Conservation (phyloP, 202 grass and related monocot genomes). For the Eragrostis tef region DNA sequence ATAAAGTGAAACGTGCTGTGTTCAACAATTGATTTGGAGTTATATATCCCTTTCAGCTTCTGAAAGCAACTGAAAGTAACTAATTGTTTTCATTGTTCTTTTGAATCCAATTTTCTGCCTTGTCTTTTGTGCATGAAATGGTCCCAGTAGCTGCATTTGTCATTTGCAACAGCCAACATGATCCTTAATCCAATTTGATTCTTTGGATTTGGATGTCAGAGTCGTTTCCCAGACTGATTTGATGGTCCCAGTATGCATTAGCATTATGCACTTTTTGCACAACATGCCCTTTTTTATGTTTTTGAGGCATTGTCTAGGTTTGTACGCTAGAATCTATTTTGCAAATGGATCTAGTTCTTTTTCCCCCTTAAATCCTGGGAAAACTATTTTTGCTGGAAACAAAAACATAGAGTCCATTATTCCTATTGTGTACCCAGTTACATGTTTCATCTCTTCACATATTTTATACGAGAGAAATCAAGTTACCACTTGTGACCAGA, state of each 20-base stretch:
- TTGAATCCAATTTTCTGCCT: constrained; percentile 17
- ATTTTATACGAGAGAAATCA: background rate
- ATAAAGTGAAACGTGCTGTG: background rate
- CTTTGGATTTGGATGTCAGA: background rate
- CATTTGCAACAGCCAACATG: background rate
- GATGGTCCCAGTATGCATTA: background rate
- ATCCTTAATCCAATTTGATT: constrained; percentile 3
- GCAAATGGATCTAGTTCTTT: background rate
- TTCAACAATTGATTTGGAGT: constrained; percentile 9
- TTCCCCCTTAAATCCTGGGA: background rate
- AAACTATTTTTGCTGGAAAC: background rate
- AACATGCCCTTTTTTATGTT: background rate
- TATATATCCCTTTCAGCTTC: constrained; percentile 25
- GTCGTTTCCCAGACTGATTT: background rate
- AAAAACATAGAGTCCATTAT: background rate
- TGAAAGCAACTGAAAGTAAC: constrained; percentile 27
- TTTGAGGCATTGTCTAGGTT: constrained; percentile 8
- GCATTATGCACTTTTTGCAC: background rate
- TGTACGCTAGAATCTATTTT: background rate
- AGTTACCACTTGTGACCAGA: background rate
- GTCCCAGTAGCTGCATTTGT: background rate
- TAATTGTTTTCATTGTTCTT: background rate
- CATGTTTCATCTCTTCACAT: background rate
- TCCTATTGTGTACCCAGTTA: background rate
- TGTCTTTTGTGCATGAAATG: constrained; percentile 12